A percentile compares a stretch with the other conserved stretches of the same genome.
phyloP scores from a whole-genome alignment of 495 filamentous ascomycete genomes.

The Stereocaulon alpinum region DNA sequence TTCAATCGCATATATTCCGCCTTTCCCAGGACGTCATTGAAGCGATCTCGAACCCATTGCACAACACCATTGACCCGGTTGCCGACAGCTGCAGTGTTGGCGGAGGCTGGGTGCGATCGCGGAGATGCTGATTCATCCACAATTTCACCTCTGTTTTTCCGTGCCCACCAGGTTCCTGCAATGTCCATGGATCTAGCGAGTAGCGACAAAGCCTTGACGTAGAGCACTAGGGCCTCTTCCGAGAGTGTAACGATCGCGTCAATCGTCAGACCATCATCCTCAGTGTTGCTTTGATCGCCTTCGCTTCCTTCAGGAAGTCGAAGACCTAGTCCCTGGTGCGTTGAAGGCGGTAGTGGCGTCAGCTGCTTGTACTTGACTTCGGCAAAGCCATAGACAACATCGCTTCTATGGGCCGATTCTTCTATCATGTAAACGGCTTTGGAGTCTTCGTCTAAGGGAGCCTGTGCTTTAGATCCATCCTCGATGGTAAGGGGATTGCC shows the following conservation, averaged over 20 bases:
- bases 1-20: constrained; percentile 83
- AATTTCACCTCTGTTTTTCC: constrained; percentile 58
- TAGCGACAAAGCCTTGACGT: constrained; percentile 83
- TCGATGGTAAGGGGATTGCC: constrained; percentile 50
- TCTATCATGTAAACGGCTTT: constrained; percentile 72
- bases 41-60: constrained; percentile 85
- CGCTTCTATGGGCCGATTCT: constrained; percentile 80
- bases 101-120: constrained; percentile 29
- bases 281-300: constrained; percentile 25
- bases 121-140: constrained; percentile 37
- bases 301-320: constrained; percentile 36
- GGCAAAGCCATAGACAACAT: constrained; percentile 93
- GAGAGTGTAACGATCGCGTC: constrained; percentile 80
- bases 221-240: constrained; percentile 90
- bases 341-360: constrained; percentile 72
- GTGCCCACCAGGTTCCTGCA: constrained; percentile 83
- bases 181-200: constrained; percentile 95
- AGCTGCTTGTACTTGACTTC: constrained; percentile 98
- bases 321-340: constrained; percentile 57
- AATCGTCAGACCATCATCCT: constrained; percentile 63
- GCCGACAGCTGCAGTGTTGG: constrained; percentile 45
- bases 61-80: constrained; percentile 83
- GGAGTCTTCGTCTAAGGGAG: constrained; percentile 67
- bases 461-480: constrained; percentile 48
- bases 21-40: constrained; percentile 95